Evolutionary conservation across 208 protist genomes (phyloP), one percentile per base, ranked within the genome.

Genomic region (Angomonas ambiguus): DNA sequence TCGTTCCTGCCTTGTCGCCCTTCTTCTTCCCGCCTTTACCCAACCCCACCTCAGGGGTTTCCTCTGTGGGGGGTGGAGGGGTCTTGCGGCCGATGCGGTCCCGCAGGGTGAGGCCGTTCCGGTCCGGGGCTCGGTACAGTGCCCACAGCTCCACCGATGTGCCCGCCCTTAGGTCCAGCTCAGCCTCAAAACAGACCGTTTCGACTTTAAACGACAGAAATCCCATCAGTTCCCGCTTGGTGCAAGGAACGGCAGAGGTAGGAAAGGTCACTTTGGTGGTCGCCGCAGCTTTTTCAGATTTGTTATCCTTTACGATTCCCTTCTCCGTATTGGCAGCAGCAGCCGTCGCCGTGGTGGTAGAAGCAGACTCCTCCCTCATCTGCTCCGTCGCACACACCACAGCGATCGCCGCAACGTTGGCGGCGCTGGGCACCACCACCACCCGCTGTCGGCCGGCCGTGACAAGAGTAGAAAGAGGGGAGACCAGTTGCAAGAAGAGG

Each of bases 351-450:
- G n/a, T n/a, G n/a, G n/a, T n/a, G n/a, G n/a, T n/a, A n/a, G n/a
- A n/a, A n/a, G 45, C 31, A 25, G 1, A 13, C 48, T 32, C 41
- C 2, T 48, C 48, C 6, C 34, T 16, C 48, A 32, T 31, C 48
- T 38, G 55, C 38, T 18, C 27, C 55, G 24, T 10, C 5, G 53
- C 11, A 3, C 20, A 48, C 35, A 95, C 85, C 5, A 93, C 77
- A 0, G 85, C 87, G 0, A 93, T 83, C 4, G 81, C 81, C 1
- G 65, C 41, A 1, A 96, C 83, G 65, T 96, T 96, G 57, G 79
- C 67, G 72, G 83, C 91, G n/a, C 82, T 83, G 34, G 90, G 87
- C 85, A 93, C 90, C 42, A 96, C 85, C 2, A 72, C 62, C 58
- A 96, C 88, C 1, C 6, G 35, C 30, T 80, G 70, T 2, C 16